A percentile compares a stretch with the other conserved stretches of the same genome.
Evolutionary conservation across 2,329 filamentous ascomycete species (phyloP).

Genomic region (Thermoascus crustaceus): DNA sequence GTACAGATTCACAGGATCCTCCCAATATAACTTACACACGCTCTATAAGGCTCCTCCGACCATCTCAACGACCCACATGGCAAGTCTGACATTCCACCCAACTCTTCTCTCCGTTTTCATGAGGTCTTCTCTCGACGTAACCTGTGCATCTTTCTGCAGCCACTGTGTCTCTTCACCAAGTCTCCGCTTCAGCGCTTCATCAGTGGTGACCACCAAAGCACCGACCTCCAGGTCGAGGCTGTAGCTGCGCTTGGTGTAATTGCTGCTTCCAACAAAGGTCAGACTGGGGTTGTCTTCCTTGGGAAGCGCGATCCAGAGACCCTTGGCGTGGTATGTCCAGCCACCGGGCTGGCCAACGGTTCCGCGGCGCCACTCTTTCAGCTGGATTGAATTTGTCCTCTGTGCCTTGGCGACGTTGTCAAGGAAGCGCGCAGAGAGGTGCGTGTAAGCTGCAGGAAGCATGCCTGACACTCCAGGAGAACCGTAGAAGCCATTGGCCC

Average conservation of each 20-base stretch:
- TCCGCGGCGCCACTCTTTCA: constrained; percentile 84
- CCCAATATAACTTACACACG: too few species aligned
- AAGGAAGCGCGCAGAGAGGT: constrained; percentile 76
- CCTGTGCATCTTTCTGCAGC: constrained; percentile 65
- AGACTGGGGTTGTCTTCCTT: constrained; percentile 60
- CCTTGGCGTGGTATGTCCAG: constrained; percentile 98
- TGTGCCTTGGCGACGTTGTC: constrained; percentile 49
- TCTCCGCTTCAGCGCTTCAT: constrained; percentile 61
- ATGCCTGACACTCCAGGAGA: constrained; percentile 83
- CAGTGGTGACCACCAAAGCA: constrained; percentile 72
- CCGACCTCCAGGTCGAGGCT: constrained; percentile 86
- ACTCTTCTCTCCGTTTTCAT: constrained; percentile 74
- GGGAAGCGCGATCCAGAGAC: constrained; percentile 69
- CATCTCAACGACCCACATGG: constrained; percentile 87
- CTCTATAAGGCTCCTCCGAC: constrained; percentile 75
- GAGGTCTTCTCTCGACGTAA: constrained; percentile 69
- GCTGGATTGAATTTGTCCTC: constrained; percentile 51
- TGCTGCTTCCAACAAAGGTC: constrained; percentile 81
- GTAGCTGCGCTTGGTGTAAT: constrained; percentile 93
- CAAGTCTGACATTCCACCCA: constrained; percentile 71
- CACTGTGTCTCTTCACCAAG: constrained; percentile 73
- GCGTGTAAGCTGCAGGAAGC: constrained; percentile 83
- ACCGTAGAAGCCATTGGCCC: constrained; percentile 91
- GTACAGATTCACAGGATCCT: too few species aligned
- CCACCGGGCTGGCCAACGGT: constrained; percentile 71